Evolutionary conservation across 2,329 filamentous ascomycete genomes (phyloP), one percentile per base, ranked within the genome.

Genomic region (Rutstroemia sp.): DNA sequence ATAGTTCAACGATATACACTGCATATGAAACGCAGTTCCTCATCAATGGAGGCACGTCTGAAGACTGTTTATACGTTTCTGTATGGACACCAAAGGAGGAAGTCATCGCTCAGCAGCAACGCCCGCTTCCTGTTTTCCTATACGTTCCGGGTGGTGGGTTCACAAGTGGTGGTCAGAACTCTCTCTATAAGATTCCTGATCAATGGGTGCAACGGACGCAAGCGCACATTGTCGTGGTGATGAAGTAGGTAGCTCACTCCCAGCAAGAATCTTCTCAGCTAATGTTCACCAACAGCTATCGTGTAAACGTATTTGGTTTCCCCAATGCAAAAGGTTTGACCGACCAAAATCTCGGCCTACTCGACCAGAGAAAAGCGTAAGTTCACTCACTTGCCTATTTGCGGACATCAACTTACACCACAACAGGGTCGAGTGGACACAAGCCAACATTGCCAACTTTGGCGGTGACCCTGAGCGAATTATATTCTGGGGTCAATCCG

Each of bases 391-490:
- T 30, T 30, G 3, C 27, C 27, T 30, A 30, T 30, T 9, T 30
- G 10, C 8, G 8, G 9, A 9, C 27, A 30, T 30, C 8, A 30
- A 30, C 27, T 30, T 9, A 30, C 10, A 30, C 27, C 27, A 30
- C 9, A 30, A 2, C 27, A 30, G 27, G 7, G 71, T 86, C n/a
- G 70, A 74, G 57, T 87, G 83, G 83, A 75, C 86, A 34, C 73
- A 74, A 58, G 71, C 76, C 25, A 85, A 85, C 66, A 79, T 83
- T 51, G 75, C 67, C 4, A 70, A 68, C 6, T 83, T 87, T 66
- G 82, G 82, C 0, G 83, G 82, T 1, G 77, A 86, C 59, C 73
- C 72, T 1, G 67, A 68, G 2, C 76, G 78, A 54, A 75, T 86
- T 30, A 78, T 74, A 1, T 67, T 80, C 50, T 80, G 73, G 73